Percentiles rank a stretch among this genome's conserved stretches.
phyloP scores from a whole-genome alignment of 2,329 filamentous ascomycete genomes.

The Exutisphaerella laricina region DNA sequence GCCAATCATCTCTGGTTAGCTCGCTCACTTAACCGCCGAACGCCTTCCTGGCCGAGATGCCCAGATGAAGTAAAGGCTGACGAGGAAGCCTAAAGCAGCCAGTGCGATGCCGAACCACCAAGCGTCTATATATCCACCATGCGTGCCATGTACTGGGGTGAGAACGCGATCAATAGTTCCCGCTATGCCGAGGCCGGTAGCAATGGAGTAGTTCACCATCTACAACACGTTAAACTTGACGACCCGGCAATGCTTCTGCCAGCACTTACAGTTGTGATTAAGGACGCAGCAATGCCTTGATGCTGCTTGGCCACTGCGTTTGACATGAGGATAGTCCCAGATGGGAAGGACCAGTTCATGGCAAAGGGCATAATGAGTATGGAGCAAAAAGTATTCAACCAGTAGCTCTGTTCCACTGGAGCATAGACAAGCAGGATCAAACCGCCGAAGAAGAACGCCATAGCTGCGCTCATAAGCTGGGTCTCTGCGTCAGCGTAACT shows the following conservation, averaged over 20 bases:
- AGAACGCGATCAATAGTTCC: conserved; percentile 49
- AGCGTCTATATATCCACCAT: conserved; percentile 1
- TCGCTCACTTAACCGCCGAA: background rate
- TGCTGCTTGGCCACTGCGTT: conserved; percentile 42
- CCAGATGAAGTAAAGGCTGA: conserved; percentile 8
- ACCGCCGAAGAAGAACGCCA: conserved; percentile 37
- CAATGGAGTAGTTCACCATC: conserved; percentile 60
- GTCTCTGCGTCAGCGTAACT: background rate
- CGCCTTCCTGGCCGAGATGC: conserved; percentile 4
- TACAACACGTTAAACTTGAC: background rate
- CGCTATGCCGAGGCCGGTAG: conserved; percentile 57
- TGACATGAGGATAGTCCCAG: conserved; percentile 54
- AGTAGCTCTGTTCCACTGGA: conserved; percentile 53
- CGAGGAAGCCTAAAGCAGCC: background rate
- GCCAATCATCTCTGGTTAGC: background rate
- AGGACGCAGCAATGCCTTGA: conserved; percentile 46
- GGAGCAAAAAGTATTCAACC: conserved; percentile 54
- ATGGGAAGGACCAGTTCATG: conserved; percentile 61
- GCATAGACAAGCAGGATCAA: conserved; percentile 36
- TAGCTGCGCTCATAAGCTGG: conserved; percentile 29
- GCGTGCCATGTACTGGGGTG: background rate
- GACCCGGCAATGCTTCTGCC: too few relatives aligned
- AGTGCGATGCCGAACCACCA: conserved; percentile 8
- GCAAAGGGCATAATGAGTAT: conserved; percentile 55
- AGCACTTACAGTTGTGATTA: conserved; percentile 50